Percentiles rank a stretch among this genome's conserved stretches.
Conservation (phyloP, 208 protist species). For the Crithidia expoeki region DNA sequence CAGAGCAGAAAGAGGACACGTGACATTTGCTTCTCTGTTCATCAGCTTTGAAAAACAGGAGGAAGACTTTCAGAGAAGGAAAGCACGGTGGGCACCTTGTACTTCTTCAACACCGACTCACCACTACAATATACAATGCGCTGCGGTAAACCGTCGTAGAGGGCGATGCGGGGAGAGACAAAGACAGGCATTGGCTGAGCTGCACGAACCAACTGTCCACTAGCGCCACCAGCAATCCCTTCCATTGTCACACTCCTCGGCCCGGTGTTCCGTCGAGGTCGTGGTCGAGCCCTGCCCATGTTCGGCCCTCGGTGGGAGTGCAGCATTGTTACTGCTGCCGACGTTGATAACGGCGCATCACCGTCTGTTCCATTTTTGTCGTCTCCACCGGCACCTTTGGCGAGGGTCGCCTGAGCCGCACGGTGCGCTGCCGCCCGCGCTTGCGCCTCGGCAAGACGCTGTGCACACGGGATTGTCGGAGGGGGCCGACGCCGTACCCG, state of each 20-base stretch:
- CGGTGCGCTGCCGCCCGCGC: conserved; percentile 43
- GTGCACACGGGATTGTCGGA: conserved; percentile 59
- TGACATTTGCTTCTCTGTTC: neutral
- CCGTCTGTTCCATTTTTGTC: too few relatives aligned
- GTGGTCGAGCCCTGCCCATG: conserved; percentile 2
- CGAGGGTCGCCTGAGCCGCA: conserved; percentile 22
- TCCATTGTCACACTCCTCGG: conserved; percentile 1
- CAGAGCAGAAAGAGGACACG: too few relatives aligned
- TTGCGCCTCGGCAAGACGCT: conserved; percentile 50
- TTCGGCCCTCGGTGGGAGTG: conserved; percentile 8
- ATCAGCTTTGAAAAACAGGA: conserved; percentile 28
- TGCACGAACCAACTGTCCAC: too few relatives aligned
- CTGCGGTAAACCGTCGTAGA: conserved; percentile 33
- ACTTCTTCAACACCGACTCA: conserved; percentile 34
- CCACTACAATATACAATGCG: conserved; percentile 60
- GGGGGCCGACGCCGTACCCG: conserved; percentile 43
- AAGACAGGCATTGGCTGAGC: neutral
- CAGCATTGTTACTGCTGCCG: neutral
- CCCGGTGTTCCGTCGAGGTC: neutral
- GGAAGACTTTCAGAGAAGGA: conserved; percentile 59
- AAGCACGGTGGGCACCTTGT: conserved; percentile 41
- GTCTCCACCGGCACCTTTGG: neutral
- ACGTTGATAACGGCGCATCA: too few relatives aligned
- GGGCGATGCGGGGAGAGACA: conserved; percentile 24
- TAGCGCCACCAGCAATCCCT: neutral